Conservation (phyloP, 2,329 filamentous ascomycete species). For the Ophiostoma populinum region DNA sequence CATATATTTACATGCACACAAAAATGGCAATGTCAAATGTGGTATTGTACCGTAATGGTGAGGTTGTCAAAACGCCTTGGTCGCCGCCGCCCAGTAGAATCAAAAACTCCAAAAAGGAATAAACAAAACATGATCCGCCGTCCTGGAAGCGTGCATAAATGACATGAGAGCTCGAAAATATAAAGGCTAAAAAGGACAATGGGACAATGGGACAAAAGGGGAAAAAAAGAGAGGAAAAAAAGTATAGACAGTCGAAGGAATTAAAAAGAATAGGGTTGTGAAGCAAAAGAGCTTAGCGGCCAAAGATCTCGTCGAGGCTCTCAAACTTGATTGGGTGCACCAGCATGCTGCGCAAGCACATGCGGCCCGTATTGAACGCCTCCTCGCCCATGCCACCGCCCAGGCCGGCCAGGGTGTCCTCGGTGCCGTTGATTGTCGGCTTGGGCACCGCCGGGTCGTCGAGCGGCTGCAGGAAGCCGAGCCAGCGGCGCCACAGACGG, state of each 20-base stretch:
- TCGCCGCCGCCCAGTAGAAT: too few species aligned
- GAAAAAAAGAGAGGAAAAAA: conserved; percentile 15
- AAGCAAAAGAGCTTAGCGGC: background rate
- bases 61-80: too few species aligned
- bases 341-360: conserved; percentile 67
- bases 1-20: too few species aligned
- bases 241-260: too few species aligned
- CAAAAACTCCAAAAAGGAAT: background rate
- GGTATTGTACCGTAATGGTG: too few species aligned
- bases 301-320: conserved; percentile 15
- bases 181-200: too few species aligned
- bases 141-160: too few species aligned
- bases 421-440: conserved; percentile 24
- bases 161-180: too few species aligned
- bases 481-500: conserved; percentile 65
- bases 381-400: conserved; percentile 29
- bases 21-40: too few species aligned
- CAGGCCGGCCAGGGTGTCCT: conserved; percentile 14
- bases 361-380: conserved; percentile 40
- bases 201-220: conserved; percentile 15
- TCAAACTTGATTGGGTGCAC: conserved; percentile 66
- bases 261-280: too few species aligned
- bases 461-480: conserved; percentile 36
- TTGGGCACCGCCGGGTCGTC: conserved; percentile 7
- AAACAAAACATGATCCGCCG: background rate